Base-by-base conservation (phyloP, 164 flowering plant species). In the Kalanchoe fedtschenkoi region DNA sequence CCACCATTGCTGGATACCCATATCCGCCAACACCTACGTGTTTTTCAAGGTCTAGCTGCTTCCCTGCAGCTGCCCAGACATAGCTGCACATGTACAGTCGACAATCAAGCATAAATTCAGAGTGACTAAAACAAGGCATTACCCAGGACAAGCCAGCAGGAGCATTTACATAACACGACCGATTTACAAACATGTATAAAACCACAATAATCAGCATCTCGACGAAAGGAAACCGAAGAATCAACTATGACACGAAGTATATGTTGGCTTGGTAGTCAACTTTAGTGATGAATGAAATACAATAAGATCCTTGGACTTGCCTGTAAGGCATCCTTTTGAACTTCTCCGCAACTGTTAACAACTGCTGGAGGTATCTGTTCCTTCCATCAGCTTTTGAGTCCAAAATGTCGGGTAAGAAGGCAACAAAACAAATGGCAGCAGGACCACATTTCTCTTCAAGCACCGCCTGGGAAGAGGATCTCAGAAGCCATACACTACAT, bases 301-400 rank as follows among this genome's bases (percentile, higher is more conserved):
- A 17, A 58, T 33, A 46, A 13, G 14, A n/a, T n/a, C n/a, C n/a
- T n/a, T n/a, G n/a, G 14, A 62, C 77, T 74, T 78, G 70, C 97
- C 98, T 93, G 85, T 90, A 90, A 43, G 95, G 96, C 73, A 84
- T 83, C 68, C 83, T 84, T 66, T 81, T 88, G 74, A 86, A 85
- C 74, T 83, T 93, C 75, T 90, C 92, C 2, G 96, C 97, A 69
- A 83, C 83, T 38, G 95, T 75, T 67, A 88, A 62, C 70, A 90
- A 44, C 70, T 74, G 69, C 70, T 81, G 76, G 39, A 93, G 75
- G 74, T 90, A 87, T 68, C 75, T 93, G 72, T 88, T 93, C 74
- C 98, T 90, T 64, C 98, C 98, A 41, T 88, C 97, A 7, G 97
- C 97, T 73, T 87, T 88, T 54, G 97, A 82, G 75, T 90, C 98